Percentiles rank a stretch among this genome's conserved stretches.
Evolutionary conservation across 148 eudicot genomes (phyloP).

Genomic region (Spergularia bocconei): DNA sequence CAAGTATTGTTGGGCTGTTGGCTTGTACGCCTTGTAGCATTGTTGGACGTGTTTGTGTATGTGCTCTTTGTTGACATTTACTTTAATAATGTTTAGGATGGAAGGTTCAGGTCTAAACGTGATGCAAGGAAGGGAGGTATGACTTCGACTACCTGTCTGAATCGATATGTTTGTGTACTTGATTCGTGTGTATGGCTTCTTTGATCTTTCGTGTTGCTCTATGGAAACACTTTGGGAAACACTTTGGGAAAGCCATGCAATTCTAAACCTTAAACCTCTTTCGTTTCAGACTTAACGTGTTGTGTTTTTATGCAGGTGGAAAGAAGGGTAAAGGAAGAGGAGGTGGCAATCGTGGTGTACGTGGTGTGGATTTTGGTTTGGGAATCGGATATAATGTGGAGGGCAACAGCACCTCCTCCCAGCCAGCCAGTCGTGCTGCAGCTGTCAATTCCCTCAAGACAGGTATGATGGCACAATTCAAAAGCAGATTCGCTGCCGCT

Average conservation of each 20-base stretch:
- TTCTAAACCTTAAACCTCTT: neutral
- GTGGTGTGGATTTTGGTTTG: constrained; percentile 96
- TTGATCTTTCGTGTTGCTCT: neutral
- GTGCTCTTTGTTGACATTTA: constrained; percentile 37
- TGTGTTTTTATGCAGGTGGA: constrained; percentile 58
- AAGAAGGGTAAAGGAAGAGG: constrained; percentile 95
- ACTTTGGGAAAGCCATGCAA: neutral
- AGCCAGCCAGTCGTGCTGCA: constrained; percentile 54
- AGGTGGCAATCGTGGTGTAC: constrained; percentile 70
- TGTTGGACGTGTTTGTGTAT: neutral
- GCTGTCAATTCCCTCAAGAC: constrained; percentile 79
- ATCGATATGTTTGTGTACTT: neutral
- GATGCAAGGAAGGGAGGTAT: constrained; percentile 98
- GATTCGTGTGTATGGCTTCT: neutral
- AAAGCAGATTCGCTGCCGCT: constrained; percentile 80
- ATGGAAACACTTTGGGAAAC: neutral
- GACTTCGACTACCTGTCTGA: constrained; percentile 19
- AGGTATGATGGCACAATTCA: constrained; percentile 79
- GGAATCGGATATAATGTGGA: constrained; percentile 87
- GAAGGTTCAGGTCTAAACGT: constrained; percentile 94
- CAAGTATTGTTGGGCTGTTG: neutral
- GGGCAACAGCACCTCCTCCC: constrained; percentile 44
- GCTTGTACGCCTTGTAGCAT: neutral
- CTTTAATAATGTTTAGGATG: constrained; percentile 71
- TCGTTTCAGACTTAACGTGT: neutral